Evolutionary conservation across 2,329 filamentous ascomycete genomes (phyloP).

Genomic region (Nigrograna mackinnonii): DNA sequence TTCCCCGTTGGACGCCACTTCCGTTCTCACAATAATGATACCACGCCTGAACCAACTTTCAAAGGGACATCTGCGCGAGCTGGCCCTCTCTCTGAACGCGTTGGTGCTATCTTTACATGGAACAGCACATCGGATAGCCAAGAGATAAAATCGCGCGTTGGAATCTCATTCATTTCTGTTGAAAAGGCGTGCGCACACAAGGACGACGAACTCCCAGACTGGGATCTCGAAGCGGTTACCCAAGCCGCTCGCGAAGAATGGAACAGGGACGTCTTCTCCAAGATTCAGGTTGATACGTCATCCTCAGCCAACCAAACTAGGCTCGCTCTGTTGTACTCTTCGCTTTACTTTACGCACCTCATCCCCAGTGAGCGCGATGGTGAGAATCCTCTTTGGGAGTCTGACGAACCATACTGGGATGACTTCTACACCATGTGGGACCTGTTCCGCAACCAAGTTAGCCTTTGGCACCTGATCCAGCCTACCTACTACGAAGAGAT

Average conservation of each 20-base stretch:
- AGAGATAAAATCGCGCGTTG: constrained; percentile 54
- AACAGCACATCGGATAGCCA: constrained; percentile 30
- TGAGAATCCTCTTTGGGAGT: constrained; percentile 71
- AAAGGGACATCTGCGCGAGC: constrained; percentile 28
- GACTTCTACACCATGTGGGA: constrained; percentile 79
- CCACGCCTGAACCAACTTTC: constrained; percentile 31
- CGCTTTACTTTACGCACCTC: constrained; percentile 40
- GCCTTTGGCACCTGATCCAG: constrained; percentile 63
- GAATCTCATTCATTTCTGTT: constrained; percentile 51
- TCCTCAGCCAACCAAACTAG: constrained; percentile 31
- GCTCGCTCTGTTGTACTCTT: constrained; percentile 36
- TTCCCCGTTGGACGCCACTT: constrained; percentile 38
- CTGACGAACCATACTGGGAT: constrained; percentile 68
- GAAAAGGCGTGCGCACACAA: constrained; percentile 54
- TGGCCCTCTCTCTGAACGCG: constrained; percentile 44
- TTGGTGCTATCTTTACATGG: constrained; percentile 58
- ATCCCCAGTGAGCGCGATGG: constrained; percentile 48
- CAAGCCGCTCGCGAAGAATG: constrained; percentile 47
- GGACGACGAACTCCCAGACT: constrained; percentile 48
- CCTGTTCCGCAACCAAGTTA: constrained; percentile 60
- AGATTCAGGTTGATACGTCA: constrained; percentile 48
- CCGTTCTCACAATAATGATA: constrained; percentile 32
- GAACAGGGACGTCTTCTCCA: constrained; percentile 61
- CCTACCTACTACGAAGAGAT: constrained; percentile 66
- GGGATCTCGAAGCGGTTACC: constrained; percentile 46